Percentiles rank a stretch among this genome's conserved stretches.
Evolutionary conservation across 805 yeast genomes (phyloP).

Genomic region (Maudiozyma serrabonitensis): DNA sequence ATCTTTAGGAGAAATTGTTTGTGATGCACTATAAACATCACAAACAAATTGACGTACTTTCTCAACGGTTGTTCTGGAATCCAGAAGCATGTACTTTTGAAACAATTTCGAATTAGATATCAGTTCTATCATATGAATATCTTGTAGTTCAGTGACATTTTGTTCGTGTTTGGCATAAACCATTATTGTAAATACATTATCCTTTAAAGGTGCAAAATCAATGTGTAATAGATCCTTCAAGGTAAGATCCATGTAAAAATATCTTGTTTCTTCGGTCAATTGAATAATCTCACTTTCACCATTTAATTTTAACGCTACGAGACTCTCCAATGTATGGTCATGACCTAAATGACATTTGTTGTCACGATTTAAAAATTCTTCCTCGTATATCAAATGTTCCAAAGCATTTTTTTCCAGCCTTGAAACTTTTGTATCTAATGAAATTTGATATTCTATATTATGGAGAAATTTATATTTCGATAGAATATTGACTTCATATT

Average conservation of each 20-base stretch:
- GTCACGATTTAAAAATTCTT: conserved; percentile 3
- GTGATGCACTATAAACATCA: conserved; percentile 16
- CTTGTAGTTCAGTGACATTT: conserved; percentile 2
- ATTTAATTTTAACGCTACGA: conserved; percentile 15
- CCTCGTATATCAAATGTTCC: conserved; percentile 12
- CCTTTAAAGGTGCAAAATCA: conserved; percentile 29
- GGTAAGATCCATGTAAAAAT: conserved; percentile 13
- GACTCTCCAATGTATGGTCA: conserved; percentile 11
- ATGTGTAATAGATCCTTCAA: conserved; percentile 24
- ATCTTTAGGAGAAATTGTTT: conserved; percentile 12
- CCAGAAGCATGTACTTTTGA: conserved; percentile 14
- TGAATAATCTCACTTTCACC: conserved; percentile 13
- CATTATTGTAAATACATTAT: conserved; percentile 22
- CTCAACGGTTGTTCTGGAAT: conserved; percentile 17
- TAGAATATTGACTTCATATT: conserved; percentile 16
- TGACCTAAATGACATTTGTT: conserved; percentile 11
- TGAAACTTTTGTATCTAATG: conserved; percentile 9
- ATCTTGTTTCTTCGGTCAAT: conserved; percentile 9
- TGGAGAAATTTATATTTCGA: conserved; percentile 11
- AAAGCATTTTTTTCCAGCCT: conserved; percentile 12
- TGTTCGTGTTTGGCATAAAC: conserved; percentile 20
- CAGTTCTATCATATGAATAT: conserved; percentile 11
- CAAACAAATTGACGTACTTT: conserved; percentile 22
- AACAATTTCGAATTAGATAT: conserved; percentile 19
- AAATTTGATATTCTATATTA: conserved; percentile 2